Conservation (phyloP, 176 grass and related monocot genomes). For the Musa troglodytarum region DNA sequence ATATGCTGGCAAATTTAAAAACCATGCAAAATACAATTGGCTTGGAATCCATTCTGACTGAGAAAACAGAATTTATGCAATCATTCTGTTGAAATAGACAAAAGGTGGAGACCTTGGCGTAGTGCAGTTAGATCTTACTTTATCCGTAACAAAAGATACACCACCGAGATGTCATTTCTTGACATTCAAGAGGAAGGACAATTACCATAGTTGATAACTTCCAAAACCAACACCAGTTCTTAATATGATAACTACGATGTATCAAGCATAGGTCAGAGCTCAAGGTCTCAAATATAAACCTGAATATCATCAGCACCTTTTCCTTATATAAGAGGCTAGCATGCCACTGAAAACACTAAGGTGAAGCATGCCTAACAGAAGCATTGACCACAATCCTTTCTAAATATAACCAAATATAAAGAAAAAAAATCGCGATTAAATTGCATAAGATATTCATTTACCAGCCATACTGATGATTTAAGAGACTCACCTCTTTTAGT, state of each 20-base stretch:
- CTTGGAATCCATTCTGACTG: too few species aligned
- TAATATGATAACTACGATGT: too few species aligned
- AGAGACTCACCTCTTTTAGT: constrained; percentile 65
- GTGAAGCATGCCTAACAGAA: background rate
- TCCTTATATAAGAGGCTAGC: background rate
- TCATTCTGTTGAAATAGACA: background rate
- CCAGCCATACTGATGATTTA: background rate
- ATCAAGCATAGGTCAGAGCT: background rate
- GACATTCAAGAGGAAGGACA: background rate
- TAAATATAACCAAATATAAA: background rate
- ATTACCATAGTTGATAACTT: background rate
- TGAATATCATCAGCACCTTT: background rate
- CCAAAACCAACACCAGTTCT: background rate
- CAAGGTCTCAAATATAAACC: background rate
- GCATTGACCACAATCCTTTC: background rate
- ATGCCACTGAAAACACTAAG: too few species aligned
- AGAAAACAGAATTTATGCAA: too few species aligned
- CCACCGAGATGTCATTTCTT: background rate
- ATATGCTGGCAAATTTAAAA: too few species aligned
- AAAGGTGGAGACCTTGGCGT: background rate
- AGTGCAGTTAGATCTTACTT: background rate
- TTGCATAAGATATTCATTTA: background rate
- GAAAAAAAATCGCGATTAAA: background rate
- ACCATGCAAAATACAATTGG: too few species aligned
- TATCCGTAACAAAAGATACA: too few species aligned